Evolutionary conservation across 164 flowering plant genomes (phyloP).

Genomic region (Litsea cubeba): DNA sequence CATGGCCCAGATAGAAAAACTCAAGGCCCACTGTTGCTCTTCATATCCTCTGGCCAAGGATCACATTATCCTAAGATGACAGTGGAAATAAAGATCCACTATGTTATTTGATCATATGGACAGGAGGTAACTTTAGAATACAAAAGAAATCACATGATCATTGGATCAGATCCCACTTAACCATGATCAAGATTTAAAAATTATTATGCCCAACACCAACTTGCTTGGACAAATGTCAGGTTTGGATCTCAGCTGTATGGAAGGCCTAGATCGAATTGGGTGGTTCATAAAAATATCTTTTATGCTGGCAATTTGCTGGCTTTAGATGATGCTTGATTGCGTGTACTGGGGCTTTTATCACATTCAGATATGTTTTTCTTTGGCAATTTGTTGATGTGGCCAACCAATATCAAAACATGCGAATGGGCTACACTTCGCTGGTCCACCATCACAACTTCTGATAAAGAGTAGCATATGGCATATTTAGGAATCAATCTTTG

Average conservation of each 20-base stretch:
- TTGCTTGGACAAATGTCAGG: neutral
- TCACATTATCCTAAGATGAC: neutral
- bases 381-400: too few relatives aligned
- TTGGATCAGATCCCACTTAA: slow-evolving; percentile 13
- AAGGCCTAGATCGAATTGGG: neutral
- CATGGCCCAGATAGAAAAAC: neutral
- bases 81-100: neutral
- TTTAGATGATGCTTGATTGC: too few relatives aligned
- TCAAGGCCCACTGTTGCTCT: neutral
- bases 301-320: too few relatives aligned
- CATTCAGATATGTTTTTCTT: too few relatives aligned
- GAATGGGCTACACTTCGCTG: too few relatives aligned
- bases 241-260: neutral
- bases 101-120: neutral
- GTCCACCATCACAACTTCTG: too few relatives aligned
- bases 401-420: too few relatives aligned
- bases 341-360: too few relatives aligned
- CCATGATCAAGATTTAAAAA: slow-evolving; percentile 6
- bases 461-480: too few relatives aligned
- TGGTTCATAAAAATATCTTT: too few relatives aligned
- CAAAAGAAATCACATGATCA: neutral
- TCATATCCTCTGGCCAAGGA: neutral
- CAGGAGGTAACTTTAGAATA: neutral
- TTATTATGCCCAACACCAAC: neutral
- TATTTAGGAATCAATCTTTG: too few relatives aligned